Percentiles rank a stretch among this genome's conserved stretches.
These are phyloP conservation scores for Hypomyces rosellus DNA, from an alignment of 2,329 filamentous ascomycete genomes.

Conservation along the genomic window DNA sequence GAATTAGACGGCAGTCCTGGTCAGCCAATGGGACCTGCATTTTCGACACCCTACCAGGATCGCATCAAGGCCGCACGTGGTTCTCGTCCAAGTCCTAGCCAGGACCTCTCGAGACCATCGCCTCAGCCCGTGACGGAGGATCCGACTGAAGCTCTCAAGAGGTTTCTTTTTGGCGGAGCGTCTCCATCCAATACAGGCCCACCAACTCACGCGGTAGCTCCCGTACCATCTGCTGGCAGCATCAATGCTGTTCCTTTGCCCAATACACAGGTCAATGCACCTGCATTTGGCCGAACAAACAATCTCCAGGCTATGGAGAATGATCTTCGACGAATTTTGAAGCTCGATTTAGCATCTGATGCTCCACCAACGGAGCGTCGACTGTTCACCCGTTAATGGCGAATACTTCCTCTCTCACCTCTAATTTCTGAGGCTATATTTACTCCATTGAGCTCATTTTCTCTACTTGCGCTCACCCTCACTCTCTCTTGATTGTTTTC, in stretches of 20 bases:
- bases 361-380: conserved; percentile 13
- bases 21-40: conserved; percentile 55
- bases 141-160: conserved; percentile 47
- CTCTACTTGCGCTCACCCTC: not conserved
- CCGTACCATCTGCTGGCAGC: conserved; percentile 1
- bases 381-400: conserved; percentile 18
- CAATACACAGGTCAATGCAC: conserved; percentile 5
- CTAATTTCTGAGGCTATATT: not conserved
- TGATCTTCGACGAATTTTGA: conserved; percentile 47
- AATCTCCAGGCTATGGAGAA: conserved; percentile 47
- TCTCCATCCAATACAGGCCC: conserved; percentile 12
- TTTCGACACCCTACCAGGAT: conserved; percentile 60
- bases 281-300: conserved; percentile 13
- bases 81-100: conserved; percentile 15
- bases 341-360: conserved; percentile 30
- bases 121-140: conserved; percentile 19
- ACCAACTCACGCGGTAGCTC: not conserved
- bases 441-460: not conserved
- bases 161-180: conserved; percentile 45
- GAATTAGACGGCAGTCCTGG: conserved; percentile 60
- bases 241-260: not conserved
- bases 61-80: conserved; percentile 51
- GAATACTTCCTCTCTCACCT: not conserved
- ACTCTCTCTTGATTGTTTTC: not conserved
- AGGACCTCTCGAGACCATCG: conserved; percentile 11